Conservation (phyloP, 202 grass and related monocot genomes). For the Elaeis oleifera region DNA sequence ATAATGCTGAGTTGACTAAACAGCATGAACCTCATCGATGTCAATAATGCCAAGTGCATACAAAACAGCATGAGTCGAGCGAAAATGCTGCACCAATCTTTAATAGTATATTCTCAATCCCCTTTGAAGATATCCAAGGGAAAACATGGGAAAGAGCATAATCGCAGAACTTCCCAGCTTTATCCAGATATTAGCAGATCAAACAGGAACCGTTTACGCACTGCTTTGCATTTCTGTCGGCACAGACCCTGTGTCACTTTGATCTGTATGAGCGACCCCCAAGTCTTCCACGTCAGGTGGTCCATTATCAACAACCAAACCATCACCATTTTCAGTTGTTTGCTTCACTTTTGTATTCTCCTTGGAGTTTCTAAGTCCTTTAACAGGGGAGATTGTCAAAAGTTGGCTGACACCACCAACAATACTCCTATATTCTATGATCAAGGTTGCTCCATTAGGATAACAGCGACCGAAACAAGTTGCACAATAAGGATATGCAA, state of each 20-base stretch:
- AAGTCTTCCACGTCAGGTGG: conserved; percentile 19
- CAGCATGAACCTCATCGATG: too few relatives aligned
- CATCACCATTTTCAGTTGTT: conserved; percentile 21
- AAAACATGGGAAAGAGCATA: too few relatives aligned
- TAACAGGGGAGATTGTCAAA: conserved; percentile 32
- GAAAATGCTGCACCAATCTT: too few relatives aligned
- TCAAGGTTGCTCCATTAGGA: conserved; percentile 62
- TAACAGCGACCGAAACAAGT: conserved; percentile 85
- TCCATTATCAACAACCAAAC: conserved; percentile 17
- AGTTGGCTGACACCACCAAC: conserved; percentile 58
- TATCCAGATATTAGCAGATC: too few relatives aligned
- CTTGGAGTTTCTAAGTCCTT: conserved; percentile 31
- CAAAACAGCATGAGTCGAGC: too few relatives aligned
- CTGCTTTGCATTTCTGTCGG: background rate
- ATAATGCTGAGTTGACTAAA: too few relatives aligned
- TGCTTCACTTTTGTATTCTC: conserved; percentile 37
- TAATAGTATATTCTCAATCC: too few relatives aligned
- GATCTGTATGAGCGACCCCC: background rate
- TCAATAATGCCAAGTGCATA: too few relatives aligned
- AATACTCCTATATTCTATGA: conserved; percentile 47
- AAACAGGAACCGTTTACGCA: too few relatives aligned
- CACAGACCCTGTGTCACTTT: background rate
- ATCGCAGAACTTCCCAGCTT: too few relatives aligned
- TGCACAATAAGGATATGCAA: conserved; percentile 64
- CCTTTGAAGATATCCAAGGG: too few relatives aligned